Percentiles rank a stretch among this genome's conserved stretches.
phyloP scores from a whole-genome alignment of 257 asterid genomes.

The Petunia secreta region DNA sequence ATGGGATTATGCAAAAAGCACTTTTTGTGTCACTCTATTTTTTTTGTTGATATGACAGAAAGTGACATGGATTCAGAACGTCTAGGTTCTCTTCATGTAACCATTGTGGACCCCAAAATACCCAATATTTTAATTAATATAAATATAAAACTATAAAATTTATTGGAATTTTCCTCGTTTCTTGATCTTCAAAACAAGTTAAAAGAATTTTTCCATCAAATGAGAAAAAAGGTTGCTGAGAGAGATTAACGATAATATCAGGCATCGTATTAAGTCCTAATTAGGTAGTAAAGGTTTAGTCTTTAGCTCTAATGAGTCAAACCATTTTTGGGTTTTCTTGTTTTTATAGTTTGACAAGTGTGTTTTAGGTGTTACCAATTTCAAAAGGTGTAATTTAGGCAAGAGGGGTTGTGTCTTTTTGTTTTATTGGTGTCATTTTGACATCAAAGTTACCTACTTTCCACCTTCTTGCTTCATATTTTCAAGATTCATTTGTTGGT shows the following conservation, averaged over 20 bases:
- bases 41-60: conserved; percentile 13
- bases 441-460: conserved; percentile 20
- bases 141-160: not conserved
- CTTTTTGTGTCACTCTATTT: not conserved
- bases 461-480: not conserved
- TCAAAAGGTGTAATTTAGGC: conserved; percentile 6
- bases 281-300: conserved; percentile 2
- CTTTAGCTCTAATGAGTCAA: not conserved
- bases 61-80: conserved; percentile 23
- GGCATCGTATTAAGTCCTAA: not conserved
- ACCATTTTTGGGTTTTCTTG: not conserved
- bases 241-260: not conserved
- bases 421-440: conserved; percentile 5
- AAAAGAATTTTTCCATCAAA: not conserved
- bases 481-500: conserved; percentile 1
- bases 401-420: not conserved
- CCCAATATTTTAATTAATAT: not conserved
- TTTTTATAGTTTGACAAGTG: conserved; percentile 24
- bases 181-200: not conserved
- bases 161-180: conserved; percentile 23
- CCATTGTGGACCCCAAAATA: not conserved
- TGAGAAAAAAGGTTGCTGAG: not conserved
- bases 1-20: not conserved
- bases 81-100: conserved; percentile 36
- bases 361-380: not conserved